These are phyloP conservation scores for Magnaporthales sp. DNA, from an alignment of 2,329 filamentous ascomycete species.

Conservation along the genomic window DNA sequence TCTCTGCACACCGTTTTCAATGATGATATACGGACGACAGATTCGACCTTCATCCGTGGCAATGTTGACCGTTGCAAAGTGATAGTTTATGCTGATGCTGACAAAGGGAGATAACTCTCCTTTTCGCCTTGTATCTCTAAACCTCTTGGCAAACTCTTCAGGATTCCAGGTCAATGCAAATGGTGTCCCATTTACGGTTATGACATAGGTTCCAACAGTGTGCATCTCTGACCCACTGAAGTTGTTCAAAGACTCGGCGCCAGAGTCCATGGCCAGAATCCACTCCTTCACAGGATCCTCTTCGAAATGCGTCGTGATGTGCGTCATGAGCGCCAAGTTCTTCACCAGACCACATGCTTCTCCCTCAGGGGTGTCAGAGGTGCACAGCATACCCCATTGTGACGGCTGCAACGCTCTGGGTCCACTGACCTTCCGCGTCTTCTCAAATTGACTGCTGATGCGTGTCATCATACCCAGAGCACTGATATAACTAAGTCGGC, in stretches of 20 bases:
- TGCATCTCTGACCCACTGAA: slow-evolving; percentile 79
- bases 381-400: slow-evolving; percentile 96
- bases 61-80: slow-evolving; percentile 86
- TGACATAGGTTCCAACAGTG: slow-evolving; percentile 71
- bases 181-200: slow-evolving; percentile 93
- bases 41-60: slow-evolving; percentile 96
- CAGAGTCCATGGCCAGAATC: slow-evolving; percentile 78
- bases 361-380: slow-evolving; percentile 95
- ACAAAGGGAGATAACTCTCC: slow-evolving; percentile 94
- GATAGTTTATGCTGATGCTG: slow-evolving; percentile 90
- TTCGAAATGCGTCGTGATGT: slow-evolving; percentile 94
- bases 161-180: slow-evolving; percentile 80
- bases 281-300: slow-evolving; percentile 83
- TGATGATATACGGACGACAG: slow-evolving; percentile 90
- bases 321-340: slow-evolving; percentile 96
- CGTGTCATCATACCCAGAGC: slow-evolving; percentile 99
- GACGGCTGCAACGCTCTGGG: slow-evolving; percentile 94
- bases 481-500: slow-evolving; percentile 89
- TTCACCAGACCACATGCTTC: slow-evolving; percentile 97
- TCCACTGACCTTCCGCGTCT: slow-evolving; percentile 92
- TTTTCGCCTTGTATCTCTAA: slow-evolving; percentile 78
- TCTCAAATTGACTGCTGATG: slow-evolving; percentile 97
- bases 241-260: slow-evolving; percentile 66
- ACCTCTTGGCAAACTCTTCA: slow-evolving; percentile 75
- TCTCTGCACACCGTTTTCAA: slow-evolving; percentile 77